Evolutionary conservation across 495 filamentous ascomycete genomes (phyloP).

Genomic region (Bombardia bombarda): DNA sequence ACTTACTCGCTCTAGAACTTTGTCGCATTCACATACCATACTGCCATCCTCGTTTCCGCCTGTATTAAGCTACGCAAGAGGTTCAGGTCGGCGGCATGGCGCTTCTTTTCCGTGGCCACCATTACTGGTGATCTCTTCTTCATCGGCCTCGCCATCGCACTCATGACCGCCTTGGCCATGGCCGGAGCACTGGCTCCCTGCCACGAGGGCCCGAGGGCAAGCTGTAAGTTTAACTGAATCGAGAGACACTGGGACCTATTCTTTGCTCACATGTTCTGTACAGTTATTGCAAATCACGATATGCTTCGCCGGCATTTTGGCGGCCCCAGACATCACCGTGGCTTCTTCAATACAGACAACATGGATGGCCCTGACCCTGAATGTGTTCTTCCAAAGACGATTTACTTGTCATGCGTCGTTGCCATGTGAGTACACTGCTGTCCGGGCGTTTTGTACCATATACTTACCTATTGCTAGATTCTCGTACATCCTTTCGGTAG

Average conservation of each 20-base stretch:
- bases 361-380: neutral
- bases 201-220: neutral
- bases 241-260: neutral
- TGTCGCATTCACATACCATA: slow-evolving; percentile 3
- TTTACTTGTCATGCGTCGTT: slow-evolving; percentile 6
- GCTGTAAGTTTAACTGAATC: slow-evolving; percentile 1
- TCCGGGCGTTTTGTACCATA: neutral
- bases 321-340: neutral
- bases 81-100: slow-evolving; percentile 5
- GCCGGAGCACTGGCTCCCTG: slow-evolving; percentile 5
- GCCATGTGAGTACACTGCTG: slow-evolving; percentile 7
- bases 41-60: slow-evolving; percentile 1
- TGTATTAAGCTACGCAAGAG: slow-evolving; percentile 1
- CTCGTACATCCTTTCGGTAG: slow-evolving; percentile 6
- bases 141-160: slow-evolving; percentile 8
- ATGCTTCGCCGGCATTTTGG: neutral
- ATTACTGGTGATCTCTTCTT: slow-evolving; percentile 12
- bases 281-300: neutral
- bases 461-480: slow-evolving; percentile 1
- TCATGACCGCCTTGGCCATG: slow-evolving; percentile 8
- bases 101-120: slow-evolving; percentile 4
- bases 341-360: neutral
- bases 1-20: too few species aligned
- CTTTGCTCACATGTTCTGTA: neutral
- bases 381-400: slow-evolving; percentile 6